These are phyloP conservation scores for Leccinum pseudoinsigne DNA, from an alignment of 1,284 basidiomycete genomes.

Conservation along the genomic window DNA sequence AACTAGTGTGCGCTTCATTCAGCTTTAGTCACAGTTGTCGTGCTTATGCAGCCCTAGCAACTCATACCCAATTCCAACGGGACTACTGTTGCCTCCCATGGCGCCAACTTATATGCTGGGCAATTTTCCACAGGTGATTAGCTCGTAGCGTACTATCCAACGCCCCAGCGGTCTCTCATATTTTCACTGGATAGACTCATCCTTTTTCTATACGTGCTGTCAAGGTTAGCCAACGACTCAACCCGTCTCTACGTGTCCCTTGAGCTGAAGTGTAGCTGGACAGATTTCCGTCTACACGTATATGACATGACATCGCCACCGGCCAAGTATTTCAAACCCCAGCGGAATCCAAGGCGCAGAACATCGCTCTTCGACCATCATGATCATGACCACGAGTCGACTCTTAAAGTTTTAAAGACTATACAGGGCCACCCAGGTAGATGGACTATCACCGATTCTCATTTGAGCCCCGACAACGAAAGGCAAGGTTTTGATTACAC, in stretches of 20 bases:
- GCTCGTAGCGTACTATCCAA: slow-evolving; percentile 26
- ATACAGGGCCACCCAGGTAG: slow-evolving; percentile 74
- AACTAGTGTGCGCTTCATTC: slow-evolving; percentile 42
- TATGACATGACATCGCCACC: slow-evolving; percentile 77
- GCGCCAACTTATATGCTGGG: slow-evolving; percentile 86
- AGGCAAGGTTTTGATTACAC: slow-evolving; percentile 55
- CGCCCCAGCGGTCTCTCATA: not conserved
- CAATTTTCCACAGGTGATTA: slow-evolving; percentile 79
- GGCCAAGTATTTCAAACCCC: slow-evolving; percentile 19
- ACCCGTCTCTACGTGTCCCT: not conserved
- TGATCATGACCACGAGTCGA: slow-evolving; percentile 54
- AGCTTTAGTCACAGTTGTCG: slow-evolving; percentile 1
- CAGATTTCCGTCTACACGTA: slow-evolving; percentile 86
- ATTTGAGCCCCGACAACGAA: slow-evolving; percentile 89
- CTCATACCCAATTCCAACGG: slow-evolving; percentile 87
- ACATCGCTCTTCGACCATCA: slow-evolving; percentile 18
- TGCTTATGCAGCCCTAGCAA: slow-evolving; percentile 43
- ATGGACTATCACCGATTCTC: slow-evolving; percentile 96
- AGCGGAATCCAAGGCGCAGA: slow-evolving; percentile 17
- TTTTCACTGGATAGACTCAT: slow-evolving; percentile 53
- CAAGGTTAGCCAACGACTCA: slow-evolving; percentile 54
- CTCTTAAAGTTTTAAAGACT: slow-evolving; percentile 75
- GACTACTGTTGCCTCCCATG: slow-evolving; percentile 83
- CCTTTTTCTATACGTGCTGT: slow-evolving; percentile 81
- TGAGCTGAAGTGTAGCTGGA: slow-evolving; percentile 17